Evolutionary conservation across 2,329 filamentous ascomycete genomes (phyloP), one percentile per base, ranked within the genome.

Genomic region (Penicillium sp.): DNA sequence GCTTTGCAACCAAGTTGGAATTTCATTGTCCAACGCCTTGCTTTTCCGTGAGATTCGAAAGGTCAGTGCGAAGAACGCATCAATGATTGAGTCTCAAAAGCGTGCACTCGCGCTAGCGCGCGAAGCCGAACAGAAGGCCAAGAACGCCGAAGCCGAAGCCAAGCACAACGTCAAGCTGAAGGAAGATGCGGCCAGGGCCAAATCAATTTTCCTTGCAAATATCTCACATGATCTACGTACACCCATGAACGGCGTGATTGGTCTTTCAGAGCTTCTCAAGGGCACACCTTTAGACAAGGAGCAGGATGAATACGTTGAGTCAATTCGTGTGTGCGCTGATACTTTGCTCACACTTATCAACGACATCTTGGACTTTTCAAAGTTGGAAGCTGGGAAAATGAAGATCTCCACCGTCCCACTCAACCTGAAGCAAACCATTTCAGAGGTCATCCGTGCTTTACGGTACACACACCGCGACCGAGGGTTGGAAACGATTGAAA

Each of bases 131-230:
- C 79, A 81, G 63, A 87, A 87, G 63, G 84, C 85, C 2, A 87
- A 87, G 67, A 77, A 80, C 56, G 85, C 84, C 0, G 84, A 88
- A 66, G 83, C 83, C 0, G 81, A 86, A 63, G 85, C 85, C 1
- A 82, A 85, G 61, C 80, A 83, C 58, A 87, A 86, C 65, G 84
- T 87, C 67, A 83, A 82, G 61, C 72, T 87, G 39, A 87, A 87
- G 60, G 85, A 88, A 67, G 85, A 88, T 67, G 85, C 85, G 21
- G 84, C 84, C 7, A 84, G 81, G 64, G 84, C 83, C 1, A 99
- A 99, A 76, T 97, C 94, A 0, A 80, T 97, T 8, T 97, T 97
- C 76, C 95, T 99, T 59, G 94, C 94, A 16, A 97, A 97, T 65
- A 96, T 97, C 47, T 86, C 83, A 1, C 86, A 88, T 62, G 86